Base-by-base conservation (phyloP, 768 basidiomycete species). In the Mycena crocata region DNA sequence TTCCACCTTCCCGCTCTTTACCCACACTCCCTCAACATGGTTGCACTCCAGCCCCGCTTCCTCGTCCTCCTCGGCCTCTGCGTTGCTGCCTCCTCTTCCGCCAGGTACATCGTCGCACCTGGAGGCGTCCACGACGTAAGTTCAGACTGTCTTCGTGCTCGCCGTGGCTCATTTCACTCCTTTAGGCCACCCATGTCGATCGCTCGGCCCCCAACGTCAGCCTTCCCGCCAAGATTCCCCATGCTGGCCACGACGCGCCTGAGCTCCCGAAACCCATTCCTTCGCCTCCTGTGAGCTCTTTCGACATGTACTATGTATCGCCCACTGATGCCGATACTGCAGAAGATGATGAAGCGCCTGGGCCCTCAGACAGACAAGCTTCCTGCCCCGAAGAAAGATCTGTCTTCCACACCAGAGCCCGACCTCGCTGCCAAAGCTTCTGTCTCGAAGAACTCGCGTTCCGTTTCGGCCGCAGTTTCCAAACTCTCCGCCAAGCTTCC, bases 51-150 rank as follows among this genome's bases (percentile, higher is more conserved):
- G 26, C 48, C 60, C 55, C 66, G 66, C 42, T 67, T 67, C 66
- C 56, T 67, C 56, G 46, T 44, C 60, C 60, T 67, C 55, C 55
- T 58, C 49, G 60, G 31, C 49, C 60, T 67, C 60, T 67, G 66
- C 42, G 42, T 34, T 49, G 34, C 31, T 21, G 65, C 65, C 48
- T 49, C 54, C 17, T 30, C 64, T 50, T 2, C 45, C 49, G 55
- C 37, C 55, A 13, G 42, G n/a, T 45, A 28, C n/a, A 7, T 42
- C 48, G 32, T 34, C 2, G 4, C 39, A 1, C n/a, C 35, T 2
- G 9, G 23, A 26, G 6, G 1, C 35, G 30, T 15, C 35, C 39
- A 40, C 5, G 51, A 52, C 17, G 54, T 56, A 28, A 30, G 39
- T 42, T 19, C 39, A 24, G 9, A 28, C 3, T 55, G 19, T 31